Evolutionary conservation across 1,284 basidiomycete species (phyloP), one percentile per base, ranked within the genome.

Genomic region (Cryptococcus sp.): DNA sequence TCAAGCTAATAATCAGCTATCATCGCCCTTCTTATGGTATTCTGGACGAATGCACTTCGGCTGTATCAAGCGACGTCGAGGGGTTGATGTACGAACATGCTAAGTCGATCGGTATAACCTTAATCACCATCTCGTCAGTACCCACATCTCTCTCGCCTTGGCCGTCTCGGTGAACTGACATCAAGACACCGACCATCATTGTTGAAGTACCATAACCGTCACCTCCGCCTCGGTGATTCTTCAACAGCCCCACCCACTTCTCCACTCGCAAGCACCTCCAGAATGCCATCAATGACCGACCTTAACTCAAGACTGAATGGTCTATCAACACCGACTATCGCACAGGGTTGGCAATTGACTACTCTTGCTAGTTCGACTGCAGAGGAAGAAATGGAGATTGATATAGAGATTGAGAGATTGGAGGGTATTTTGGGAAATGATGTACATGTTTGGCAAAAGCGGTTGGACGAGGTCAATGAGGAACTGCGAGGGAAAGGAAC

Each of bases 11-110:
- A 19, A 2, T 4, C 46, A 69, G 63, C 60, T 73, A 70, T 45
- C 70, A 73, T 45, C 64, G 63, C 25, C 72, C 61, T 4, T 50
- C 59, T 5, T 64, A 69, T 45, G 74, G 64, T 9, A 75, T 81
- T 14, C 71, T 81, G 18, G 79, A 80, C 69, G 93, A 98, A 72
- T 94, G 91, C 75, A 97, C 93, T 4, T 91, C 88, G 57, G 94
- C 94, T 1, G 92, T 98, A 5, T 96, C 91, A 9, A 91, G 89
- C 51, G 94, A 98, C 67, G 91, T 97, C 19, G 93, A 97, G 70
- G 92, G 92, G 0, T 79, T 86, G 55, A 93, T 98, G 90, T 98
- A 97, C 76, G 87, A 94, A 67, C 85, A 90, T 61, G 88, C 89
- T 34, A 97, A 97, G 74, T 81, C 84, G n/a, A 76, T 91, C 13